Evolutionary conservation across 495 filamentous ascomycete species (phyloP).

Genomic region (Aspergillus indologenus): DNA sequence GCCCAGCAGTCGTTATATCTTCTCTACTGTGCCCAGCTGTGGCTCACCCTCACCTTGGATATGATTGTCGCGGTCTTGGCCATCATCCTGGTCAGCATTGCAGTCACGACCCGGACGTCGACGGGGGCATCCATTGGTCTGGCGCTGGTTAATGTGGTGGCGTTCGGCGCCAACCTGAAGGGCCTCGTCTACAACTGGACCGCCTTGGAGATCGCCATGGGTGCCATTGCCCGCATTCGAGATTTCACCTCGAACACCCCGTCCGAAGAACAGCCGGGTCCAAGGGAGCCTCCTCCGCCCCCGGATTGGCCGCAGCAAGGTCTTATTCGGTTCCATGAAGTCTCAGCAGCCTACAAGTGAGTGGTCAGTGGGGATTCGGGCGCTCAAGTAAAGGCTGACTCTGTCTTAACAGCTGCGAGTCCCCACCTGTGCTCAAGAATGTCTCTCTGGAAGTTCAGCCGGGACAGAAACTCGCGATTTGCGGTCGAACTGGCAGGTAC

Average conservation of each 20-base stretch:
- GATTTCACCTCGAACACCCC: conserved; percentile 34
- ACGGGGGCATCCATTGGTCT: conserved; percentile 60
- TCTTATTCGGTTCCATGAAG: no score
- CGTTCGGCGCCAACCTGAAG: conserved; percentile 45
- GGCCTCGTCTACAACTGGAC: conserved; percentile 46
- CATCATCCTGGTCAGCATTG: conserved; percentile 45
- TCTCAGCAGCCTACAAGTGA: no score
- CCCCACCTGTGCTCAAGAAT: no score
- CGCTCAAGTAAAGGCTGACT: no score
- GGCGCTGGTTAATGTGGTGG: conserved; percentile 55
- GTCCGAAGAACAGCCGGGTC: no score
- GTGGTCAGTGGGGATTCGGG: no score
- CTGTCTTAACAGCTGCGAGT: no score
- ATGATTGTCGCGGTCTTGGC: conserved; percentile 58
- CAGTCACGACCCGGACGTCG: conserved; percentile 32
- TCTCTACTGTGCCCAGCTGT: conserved; percentile 64
- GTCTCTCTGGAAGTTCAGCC: no score
- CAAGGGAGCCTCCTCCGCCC: no score
- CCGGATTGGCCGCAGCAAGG: no score
- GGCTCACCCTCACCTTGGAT: conserved; percentile 65
- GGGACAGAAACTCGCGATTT: no score
- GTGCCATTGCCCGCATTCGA: conserved; percentile 45
- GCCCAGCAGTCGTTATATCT: conserved; percentile 54
- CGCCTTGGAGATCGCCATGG: conserved; percentile 49
- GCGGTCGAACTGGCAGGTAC: no score